Evolutionary conservation across 75 land plant species (phyloP).

Genomic region (Selaginella moellendorffii): DNA sequence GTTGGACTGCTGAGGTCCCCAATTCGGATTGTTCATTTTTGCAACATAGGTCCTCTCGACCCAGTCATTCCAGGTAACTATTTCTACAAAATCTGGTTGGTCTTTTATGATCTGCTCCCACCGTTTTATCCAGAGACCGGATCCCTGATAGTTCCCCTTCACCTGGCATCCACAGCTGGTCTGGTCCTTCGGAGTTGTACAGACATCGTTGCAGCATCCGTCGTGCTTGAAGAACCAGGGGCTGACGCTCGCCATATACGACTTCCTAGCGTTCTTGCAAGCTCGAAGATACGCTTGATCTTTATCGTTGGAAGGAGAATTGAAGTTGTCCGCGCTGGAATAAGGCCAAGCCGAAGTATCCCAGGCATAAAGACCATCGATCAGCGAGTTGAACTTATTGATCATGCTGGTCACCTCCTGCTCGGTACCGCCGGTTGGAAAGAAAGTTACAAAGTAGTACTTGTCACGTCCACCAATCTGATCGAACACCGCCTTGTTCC

Average conservation of each 20-base stretch:
- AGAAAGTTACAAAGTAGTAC: constrained; percentile 13
- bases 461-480: constrained; percentile 4
- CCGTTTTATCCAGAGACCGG: constrained; percentile 17
- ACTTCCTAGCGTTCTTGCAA: constrained; percentile 13
- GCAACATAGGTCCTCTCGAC: constrained; percentile 18
- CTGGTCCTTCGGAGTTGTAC: neutral
- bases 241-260: constrained; percentile 25
- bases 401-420: neutral
- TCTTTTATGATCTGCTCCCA: constrained; percentile 18
- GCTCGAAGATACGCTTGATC: constrained; percentile 11
- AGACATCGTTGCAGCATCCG: constrained; percentile 5
- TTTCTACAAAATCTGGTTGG: constrained; percentile 11
- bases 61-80: constrained; percentile 28
- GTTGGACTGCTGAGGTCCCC: constrained; percentile 3
- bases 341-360: constrained; percentile 27
- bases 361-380: constrained; percentile 22
- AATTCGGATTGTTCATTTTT: neutral
- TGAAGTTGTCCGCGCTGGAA: neutral
- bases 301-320: neutral
- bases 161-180: constrained; percentile 5
- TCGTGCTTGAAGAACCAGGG: constrained; percentile 24
- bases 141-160: constrained; percentile 22
- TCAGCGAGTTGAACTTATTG: neutral
- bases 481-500: constrained; percentile 9
- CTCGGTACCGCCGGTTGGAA: constrained; percentile 11